Evolutionary conservation across 1,139 yeast species (phyloP).

Genomic region (Blastobotrys raffinosifermentans): DNA sequence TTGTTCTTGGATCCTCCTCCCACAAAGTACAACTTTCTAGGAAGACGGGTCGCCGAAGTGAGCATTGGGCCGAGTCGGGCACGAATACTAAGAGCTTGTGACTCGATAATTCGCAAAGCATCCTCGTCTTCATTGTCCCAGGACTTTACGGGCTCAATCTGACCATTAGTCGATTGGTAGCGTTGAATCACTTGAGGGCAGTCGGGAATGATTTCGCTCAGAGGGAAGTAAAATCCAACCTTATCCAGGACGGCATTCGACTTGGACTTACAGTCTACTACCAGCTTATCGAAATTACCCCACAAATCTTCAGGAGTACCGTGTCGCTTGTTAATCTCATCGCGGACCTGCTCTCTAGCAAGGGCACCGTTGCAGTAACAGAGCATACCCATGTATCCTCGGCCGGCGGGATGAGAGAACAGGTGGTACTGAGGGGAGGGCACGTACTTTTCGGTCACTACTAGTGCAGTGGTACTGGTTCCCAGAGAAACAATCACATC

Average conservation of each 20-base stretch:
- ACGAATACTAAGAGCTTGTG: constrained; percentile 82
- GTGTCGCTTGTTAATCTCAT: constrained; percentile 50
- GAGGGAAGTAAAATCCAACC: constrained; percentile 78
- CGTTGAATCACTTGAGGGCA: constrained; percentile 33
- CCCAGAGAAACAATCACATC: constrained; percentile 82
- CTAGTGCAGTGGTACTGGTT: constrained; percentile 79
- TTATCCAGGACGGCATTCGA: constrained; percentile 21
- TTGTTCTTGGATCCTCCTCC: constrained; percentile 81
- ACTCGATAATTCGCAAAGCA: constrained; percentile 72
- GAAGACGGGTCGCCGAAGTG: constrained; percentile 39
- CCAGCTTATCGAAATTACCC: constrained; percentile 46
- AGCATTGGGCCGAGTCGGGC: constrained; percentile 73
- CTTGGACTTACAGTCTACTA: constrained; percentile 26
- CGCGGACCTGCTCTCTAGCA: constrained; percentile 74
- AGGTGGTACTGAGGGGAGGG: constrained; percentile 82
- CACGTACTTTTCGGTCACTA: constrained; percentile 69
- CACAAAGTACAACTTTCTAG: constrained; percentile 69
- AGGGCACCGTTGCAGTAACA: constrained; percentile 90
- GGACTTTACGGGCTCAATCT: background rate
- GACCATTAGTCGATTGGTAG: background rate
- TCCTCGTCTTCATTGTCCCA: constrained; percentile 55
- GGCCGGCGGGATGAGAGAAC: constrained; percentile 75
- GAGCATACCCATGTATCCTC: constrained; percentile 88
- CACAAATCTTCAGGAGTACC: constrained; percentile 39
- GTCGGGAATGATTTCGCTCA: constrained; percentile 86